Base-by-base conservation (phyloP, 1,284 basidiomycete genomes). In the Cryptococcus sp. region DNA sequence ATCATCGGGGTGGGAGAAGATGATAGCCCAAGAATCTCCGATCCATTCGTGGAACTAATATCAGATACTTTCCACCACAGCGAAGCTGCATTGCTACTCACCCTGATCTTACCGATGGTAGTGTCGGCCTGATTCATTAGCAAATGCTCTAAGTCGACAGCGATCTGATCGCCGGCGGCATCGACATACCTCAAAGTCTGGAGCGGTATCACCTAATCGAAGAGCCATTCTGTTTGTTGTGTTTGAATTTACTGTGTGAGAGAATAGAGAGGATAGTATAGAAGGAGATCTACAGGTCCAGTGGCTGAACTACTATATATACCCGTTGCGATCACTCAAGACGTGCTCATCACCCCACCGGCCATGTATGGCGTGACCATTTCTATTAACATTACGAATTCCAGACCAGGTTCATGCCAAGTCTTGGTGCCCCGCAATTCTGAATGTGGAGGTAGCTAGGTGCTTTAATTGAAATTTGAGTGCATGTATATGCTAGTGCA, bases 1-100 rank as follows among this genome's bases (percentile, higher is more conserved):
- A 65, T 79, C 79, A 55, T 87, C 93, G 1, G 93, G 94, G 76
- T 98, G 94, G 34, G 88, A 91, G 81, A 96, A 96, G 54, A 96
- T 79, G 69, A 94, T 80, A 46, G 82, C 88, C 94, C 96, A 99
- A 31, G 85, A 87, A 69, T 85, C 78, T 44, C 85, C 87, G 66
- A 91, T 84, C 84, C 85, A 98, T 41, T 96, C 85, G 74, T 96
- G 91, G 81, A 97, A 97, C 67, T 84, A 84, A 11, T 46, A 45
- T 49, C 37, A 34, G 39, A 24, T 45, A 21, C 48, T 40, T 50
- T 44, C 23, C 7, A 11, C 34, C n/a, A 16, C 4, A 34, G 31
- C 41, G 28, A 43, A 45, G 3, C 23, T 14, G 19, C 47, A n/a
- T n/a, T n/a, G n/a, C n/a, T n/a, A 56, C 50, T 43, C 34, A 54